These are phyloP conservation scores for Boletus coffeatus DNA, from an alignment of 1,284 basidiomycete genomes.

Conservation along the genomic window DNA sequence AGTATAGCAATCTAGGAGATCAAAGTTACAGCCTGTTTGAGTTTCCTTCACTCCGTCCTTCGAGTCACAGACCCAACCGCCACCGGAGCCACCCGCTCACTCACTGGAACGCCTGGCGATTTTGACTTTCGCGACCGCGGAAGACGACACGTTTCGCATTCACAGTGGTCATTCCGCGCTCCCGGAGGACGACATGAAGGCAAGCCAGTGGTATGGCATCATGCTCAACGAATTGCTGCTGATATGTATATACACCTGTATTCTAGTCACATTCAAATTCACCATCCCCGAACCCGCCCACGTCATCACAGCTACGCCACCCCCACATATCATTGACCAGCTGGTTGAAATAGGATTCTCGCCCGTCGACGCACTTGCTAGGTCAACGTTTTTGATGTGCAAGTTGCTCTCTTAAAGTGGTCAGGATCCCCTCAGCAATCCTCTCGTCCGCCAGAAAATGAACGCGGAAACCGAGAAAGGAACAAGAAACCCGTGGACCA, in stretches of 20 bases:
- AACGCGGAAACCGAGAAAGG: slow-evolving; percentile 6
- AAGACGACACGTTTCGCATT: slow-evolving; percentile 31
- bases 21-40: no score
- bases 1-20: no score
- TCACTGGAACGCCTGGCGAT: no score
- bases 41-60: no score
- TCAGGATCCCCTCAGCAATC: slow-evolving; percentile 5
- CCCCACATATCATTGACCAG: slow-evolving; percentile 84
- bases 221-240: background rate
- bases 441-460: slow-evolving; percentile 9
- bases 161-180: slow-evolving; percentile 10
- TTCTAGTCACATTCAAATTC: slow-evolving; percentile 13
- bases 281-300: slow-evolving; percentile 6
- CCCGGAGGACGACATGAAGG: slow-evolving; percentile 52
- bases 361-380: slow-evolving; percentile 63
- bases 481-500: slow-evolving; percentile 3
- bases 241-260: background rate
- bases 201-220: slow-evolving; percentile 39
- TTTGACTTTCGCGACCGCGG: slow-evolving; percentile 3
- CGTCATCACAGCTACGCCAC: slow-evolving; percentile 52
- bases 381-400: slow-evolving; percentile 52
- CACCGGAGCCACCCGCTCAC: no score
- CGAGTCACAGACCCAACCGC: no score
- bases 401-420: slow-evolving; percentile 55
- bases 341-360: slow-evolving; percentile 94